Evolutionary conservation across 768 basidiomycete species (phyloP), one percentile per base, ranked within the genome.

Genomic region (Serendipita vermifera): DNA sequence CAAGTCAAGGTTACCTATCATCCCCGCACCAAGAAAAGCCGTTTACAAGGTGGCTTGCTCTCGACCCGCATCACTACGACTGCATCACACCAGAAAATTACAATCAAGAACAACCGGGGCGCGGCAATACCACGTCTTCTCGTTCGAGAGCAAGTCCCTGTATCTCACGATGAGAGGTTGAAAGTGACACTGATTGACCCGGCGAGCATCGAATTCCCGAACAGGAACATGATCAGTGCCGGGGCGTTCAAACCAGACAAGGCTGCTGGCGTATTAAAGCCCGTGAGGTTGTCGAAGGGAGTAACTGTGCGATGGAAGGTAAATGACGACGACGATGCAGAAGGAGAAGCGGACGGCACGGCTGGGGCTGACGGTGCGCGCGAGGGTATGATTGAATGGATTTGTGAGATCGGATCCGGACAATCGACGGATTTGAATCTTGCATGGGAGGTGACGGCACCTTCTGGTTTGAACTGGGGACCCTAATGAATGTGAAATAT

Each of bases 351-450:
- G n/a, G n/a, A n/a, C n/a, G 66, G 75, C 11, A 32, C 24, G 24
- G 22, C 39, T n/a, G 43, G 24, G 11, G 11, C 20, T 29, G 54
- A 57, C 15, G 57, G 35, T n/a, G 61, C 35, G 11, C 39, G 43
- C 15, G 58, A 79, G 40, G 81, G 81, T 1, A 70, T 70, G 57
- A 76, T 76, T 62, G 77, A 79, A 64, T 82, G 79, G 79, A 68
- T 66, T 57, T 70, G 73, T 65, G 70, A 65, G 24, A 65, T 80
- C 29, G 71, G 66, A 4, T 70, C 69, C 13, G 75, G 73, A 13
- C 68, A 67, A 55, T 73, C 72, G 61, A 65, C 76, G 15, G 64
- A 64, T 9, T 60, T 82, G 15, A 69, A 74, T 54, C 70, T 76
- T 1, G 68, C 74, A 58, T 82, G 78, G 75, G 79, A 80, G 57